A percentile compares a stretch with the other conserved stretches of the same genome.
These are phyloP conservation scores for Periconia sp. DNA, from an alignment of 2,329 filamentous ascomycete genomes.

Conservation along the genomic window DNA sequence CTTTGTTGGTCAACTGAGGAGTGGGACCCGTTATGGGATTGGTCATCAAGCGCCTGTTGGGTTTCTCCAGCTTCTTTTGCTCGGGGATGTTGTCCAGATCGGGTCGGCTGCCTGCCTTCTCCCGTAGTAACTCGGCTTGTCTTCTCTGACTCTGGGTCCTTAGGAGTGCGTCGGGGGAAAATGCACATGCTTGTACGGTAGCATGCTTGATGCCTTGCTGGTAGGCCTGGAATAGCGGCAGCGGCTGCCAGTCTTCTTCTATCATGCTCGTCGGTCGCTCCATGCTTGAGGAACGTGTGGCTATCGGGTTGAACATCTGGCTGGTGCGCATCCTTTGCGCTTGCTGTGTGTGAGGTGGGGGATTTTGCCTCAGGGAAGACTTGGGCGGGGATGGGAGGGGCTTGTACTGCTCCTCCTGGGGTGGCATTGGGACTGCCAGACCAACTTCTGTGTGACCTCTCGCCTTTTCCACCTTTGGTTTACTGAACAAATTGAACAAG, in stretches of 20 bases:
- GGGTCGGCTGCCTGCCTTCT: slow-evolving; percentile 34
- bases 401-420: slow-evolving; percentile 25
- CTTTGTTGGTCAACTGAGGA: slow-evolving; percentile 70
- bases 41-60: slow-evolving; percentile 45
- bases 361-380: slow-evolving; percentile 33
- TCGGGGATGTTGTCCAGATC: slow-evolving; percentile 36
- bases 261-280: slow-evolving; percentile 10
- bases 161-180: slow-evolving; percentile 70
- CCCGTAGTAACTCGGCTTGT: slow-evolving; percentile 47
- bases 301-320: slow-evolving; percentile 34
- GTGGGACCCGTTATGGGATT: slow-evolving; percentile 46
- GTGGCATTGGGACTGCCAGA: slow-evolving; percentile 40
- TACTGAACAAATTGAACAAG: slow-evolving; percentile 53
- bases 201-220: slow-evolving; percentile 79
- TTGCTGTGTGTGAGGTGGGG: slow-evolving; percentile 31
- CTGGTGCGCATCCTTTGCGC: slow-evolving; percentile 35
- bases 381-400: slow-evolving; percentile 22
- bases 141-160: slow-evolving; percentile 58
- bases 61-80: slow-evolving; percentile 41
- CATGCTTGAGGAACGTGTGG: slow-evolving; percentile 23
- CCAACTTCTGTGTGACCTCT: slow-evolving; percentile 50
- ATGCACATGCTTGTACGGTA: slow-evolving; percentile 66
- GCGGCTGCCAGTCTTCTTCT: slow-evolving; percentile 48
- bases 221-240: slow-evolving; percentile 84
- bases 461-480: slow-evolving; percentile 51